Conservation (phyloP, 116 monocot species). For the Iris pallida region DNA sequence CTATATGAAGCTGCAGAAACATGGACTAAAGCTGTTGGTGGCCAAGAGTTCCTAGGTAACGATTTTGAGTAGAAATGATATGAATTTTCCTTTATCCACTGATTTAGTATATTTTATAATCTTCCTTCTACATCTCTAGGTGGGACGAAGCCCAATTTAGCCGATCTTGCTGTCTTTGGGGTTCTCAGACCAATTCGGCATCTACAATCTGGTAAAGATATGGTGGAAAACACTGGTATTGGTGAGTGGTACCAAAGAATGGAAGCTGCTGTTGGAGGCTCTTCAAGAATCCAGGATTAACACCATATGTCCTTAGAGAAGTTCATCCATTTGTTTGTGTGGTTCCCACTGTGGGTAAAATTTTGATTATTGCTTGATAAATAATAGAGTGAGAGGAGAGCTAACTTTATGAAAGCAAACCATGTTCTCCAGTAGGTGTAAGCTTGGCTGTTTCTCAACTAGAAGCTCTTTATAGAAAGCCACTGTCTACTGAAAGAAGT, state of each 20-base stretch:
- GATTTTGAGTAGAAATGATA: not conserved
- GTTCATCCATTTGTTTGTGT: not conserved
- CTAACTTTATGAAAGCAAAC: not conserved
- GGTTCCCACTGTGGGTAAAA: not conserved
- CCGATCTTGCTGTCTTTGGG: constrained; percentile 86
- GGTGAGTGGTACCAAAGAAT: constrained; percentile 85
- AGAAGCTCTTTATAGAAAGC: too few relatives aligned
- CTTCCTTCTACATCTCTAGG: constrained; percentile 31
- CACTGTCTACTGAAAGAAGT: too few relatives aligned
- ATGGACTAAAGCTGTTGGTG: constrained; percentile 80
- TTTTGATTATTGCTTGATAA: constrained; percentile 10
- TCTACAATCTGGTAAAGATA: constrained; percentile 66
- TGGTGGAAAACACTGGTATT: constrained; percentile 82
- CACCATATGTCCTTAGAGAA: not conserved
- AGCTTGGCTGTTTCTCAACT: too few relatives aligned
- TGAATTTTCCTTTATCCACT: not conserved
- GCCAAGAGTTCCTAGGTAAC: constrained; percentile 79
- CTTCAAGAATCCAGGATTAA: constrained; percentile 38
- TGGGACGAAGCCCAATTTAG: constrained; percentile 76
- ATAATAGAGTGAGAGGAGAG: not conserved
- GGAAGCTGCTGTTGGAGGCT: constrained; percentile 70
- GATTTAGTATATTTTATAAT: not conserved
- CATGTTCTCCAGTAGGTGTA: too few relatives aligned
- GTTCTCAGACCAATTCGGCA: constrained; percentile 83
- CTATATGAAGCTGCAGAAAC: constrained; percentile 88